phyloP scores from a whole-genome alignment of 2,329 filamentous ascomycete genomes.

The Sporothrix euskadiensis region DNA sequence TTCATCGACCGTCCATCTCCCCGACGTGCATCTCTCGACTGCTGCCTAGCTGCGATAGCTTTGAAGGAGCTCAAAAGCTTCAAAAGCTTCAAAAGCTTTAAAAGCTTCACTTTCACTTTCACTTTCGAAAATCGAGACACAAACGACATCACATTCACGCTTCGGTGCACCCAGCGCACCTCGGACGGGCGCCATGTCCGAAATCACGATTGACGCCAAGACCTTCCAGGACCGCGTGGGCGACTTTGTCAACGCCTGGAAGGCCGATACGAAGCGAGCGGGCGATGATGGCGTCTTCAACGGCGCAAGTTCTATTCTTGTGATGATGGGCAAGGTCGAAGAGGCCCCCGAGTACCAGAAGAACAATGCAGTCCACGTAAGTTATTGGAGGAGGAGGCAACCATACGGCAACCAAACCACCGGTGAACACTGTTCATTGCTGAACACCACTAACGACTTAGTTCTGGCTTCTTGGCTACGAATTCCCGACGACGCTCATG shows the following conservation, averaged over 20 bases:
- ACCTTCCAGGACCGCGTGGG: constrained; percentile 91
- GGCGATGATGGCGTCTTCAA: constrained; percentile 85
- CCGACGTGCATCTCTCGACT: not conserved
- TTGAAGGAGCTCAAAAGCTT: not conserved
- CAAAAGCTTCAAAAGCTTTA: constrained; percentile 12
- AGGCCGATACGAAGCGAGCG: constrained; percentile 80
- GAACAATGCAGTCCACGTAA: constrained; percentile 92
- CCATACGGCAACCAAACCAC: no score
- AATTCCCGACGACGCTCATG: constrained; percentile 95
- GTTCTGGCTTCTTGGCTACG: constrained; percentile 99
- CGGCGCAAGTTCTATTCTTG: constrained; percentile 80
- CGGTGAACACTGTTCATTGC: not conserved
- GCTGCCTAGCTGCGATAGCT: constrained; percentile 6
- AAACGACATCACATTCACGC: not conserved
- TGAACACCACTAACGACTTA: constrained; percentile 42
- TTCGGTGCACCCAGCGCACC: not conserved
- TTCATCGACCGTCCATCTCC: not conserved
- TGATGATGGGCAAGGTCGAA: constrained; percentile 94
- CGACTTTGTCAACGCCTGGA: constrained; percentile 88
- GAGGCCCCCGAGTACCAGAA: constrained; percentile 87
- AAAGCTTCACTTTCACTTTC: not conserved
- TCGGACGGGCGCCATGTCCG: constrained; percentile 55
- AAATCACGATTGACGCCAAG: constrained; percentile 94
- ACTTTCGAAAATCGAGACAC: not conserved
- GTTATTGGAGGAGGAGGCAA: not conserved